Evolutionary conservation across 1,139 yeast genomes (phyloP), one percentile per base, ranked within the genome.

Genomic region (Hanseniaspora sp.): DNA sequence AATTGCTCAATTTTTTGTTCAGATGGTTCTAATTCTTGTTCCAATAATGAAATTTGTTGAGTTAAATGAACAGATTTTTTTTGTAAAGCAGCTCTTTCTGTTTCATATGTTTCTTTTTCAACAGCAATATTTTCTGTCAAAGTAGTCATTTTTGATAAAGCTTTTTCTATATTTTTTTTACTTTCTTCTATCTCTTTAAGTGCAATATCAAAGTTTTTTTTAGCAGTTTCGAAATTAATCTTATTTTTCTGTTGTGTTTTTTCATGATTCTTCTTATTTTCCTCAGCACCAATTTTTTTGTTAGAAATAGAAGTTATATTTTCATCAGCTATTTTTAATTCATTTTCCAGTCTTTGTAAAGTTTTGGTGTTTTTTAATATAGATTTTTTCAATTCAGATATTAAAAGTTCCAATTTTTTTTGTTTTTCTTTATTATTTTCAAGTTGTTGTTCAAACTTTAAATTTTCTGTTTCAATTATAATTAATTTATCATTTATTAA

Each of bases 21-120:
- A 94, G 95, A 88, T 0, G 98, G 98, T 58, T 86, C 92, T 8
- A 88, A 69, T 58, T 82, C 73, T 9, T 74, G 74, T 62, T 86
- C 94, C 42, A 82, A 69, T 7, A 64, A 61, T 60, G 81, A 86
- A 54, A 87, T 82, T 1, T 15, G 23, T 28, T 43, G 39, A 38
- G 46, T 58, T 15, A 66, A 56, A 31, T 56, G 58, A 7, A 56
- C 55, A 1, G 69, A 92, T 63, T 87, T 86, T 54, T 80, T 83
- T 15, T 87, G 80, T 55, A 92, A 73, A 34, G 79, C 79, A 11
- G 74, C 63, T 62, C 92, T 80, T 18, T 90, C 82, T 40, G 75
- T 75, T 56, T 79, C 83, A 29, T 92, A 70, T 39, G 71, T 72
- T 0, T 64, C 64, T 56, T 77, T 78, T 64, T 90, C 96, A 0